Evolutionary conservation across 1,139 yeast genomes (phyloP), one percentile per base, ranked within the genome.

Genomic region (Wickerhamomyces sp.): DNA sequence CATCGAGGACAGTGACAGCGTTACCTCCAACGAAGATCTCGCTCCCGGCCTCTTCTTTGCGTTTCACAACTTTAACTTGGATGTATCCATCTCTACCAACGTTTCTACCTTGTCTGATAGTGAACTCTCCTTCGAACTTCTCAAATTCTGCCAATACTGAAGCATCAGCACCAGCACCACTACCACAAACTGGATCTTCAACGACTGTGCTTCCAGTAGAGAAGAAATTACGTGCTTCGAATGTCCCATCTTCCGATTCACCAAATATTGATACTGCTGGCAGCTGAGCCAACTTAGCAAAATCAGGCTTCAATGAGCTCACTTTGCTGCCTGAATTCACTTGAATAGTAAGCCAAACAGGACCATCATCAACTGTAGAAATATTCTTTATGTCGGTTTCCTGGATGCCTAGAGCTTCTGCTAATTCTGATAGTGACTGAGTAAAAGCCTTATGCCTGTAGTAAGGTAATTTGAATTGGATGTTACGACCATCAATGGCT

Each of bases 121-220:
- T 39, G n/a, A 60, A 40, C 2, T 43, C 21, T 37, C 45, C 28
- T 44, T 42, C 46, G 41, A 53, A 18, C 34, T 42, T 37, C 46
- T 41, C 22, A 31, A 35, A n/a, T 42, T 49, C 54, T 54, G 58
- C 51, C 60, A 33, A 56, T 36, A 57, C 33, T 43, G 54, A 56
- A 29, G 64, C 63, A 46, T 63, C 44, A 43, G 72, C 59, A 39
- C 64, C 73, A 12, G 70, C 63, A 12, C 78, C 78, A 45, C 72
- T 64, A 4, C 78, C 79, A 54, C 78, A 73, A 4, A 71, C 78
- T 2, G 78, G 77, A 50, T 73, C 79, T 44, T 74, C 79, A 18
- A 49, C 34, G 1, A 9, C 21, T 9, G 19, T 3, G 7, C 64
- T 61, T 10, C 65, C 67, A 4, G 45, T 47, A 3, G 31, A 18